Conservation (phyloP, 495 filamentous ascomycete species). For the Penicillium crystallinum region DNA sequence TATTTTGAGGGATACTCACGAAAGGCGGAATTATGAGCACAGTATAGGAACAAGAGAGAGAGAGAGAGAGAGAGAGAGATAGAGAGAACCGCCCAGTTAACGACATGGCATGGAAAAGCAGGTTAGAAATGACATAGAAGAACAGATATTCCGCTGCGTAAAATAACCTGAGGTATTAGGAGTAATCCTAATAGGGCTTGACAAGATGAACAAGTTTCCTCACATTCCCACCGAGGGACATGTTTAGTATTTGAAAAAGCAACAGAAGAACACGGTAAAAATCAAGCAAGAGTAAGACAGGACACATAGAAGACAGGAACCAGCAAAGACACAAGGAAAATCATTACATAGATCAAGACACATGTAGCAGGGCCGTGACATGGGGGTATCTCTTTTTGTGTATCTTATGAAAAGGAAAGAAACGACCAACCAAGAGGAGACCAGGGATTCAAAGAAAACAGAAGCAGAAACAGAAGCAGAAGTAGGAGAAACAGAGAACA, state of each 20-base stretch:
- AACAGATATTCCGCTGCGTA: too few relatives aligned
- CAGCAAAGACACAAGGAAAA: background rate
- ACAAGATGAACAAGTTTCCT: background rate
- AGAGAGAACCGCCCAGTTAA: too few relatives aligned
- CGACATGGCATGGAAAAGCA: background rate
- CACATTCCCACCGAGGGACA: background rate
- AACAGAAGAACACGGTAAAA: background rate
- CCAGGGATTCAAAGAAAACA: background rate
- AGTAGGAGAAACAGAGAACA: background rate
- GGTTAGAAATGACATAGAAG: too few relatives aligned
- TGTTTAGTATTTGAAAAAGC: background rate
- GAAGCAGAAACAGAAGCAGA: background rate
- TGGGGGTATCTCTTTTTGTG: slow-evolving; percentile 9
- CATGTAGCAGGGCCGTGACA: background rate
- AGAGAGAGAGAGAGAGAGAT: too few relatives aligned
- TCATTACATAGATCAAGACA: background rate
- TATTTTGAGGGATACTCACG: background rate
- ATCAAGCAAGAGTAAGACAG: background rate
- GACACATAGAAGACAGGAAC: background rate
- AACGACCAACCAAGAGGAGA: background rate
- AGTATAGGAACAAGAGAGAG: background rate
- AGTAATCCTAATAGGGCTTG: background rate
- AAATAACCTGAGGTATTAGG: background rate
- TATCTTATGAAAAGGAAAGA: slow-evolving; percentile 1
- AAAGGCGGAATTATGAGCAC: background rate